These are phyloP conservation scores for Lathyrus aphaca DNA, from an alignment of 306 rosid genomes.

Conservation along the genomic window DNA sequence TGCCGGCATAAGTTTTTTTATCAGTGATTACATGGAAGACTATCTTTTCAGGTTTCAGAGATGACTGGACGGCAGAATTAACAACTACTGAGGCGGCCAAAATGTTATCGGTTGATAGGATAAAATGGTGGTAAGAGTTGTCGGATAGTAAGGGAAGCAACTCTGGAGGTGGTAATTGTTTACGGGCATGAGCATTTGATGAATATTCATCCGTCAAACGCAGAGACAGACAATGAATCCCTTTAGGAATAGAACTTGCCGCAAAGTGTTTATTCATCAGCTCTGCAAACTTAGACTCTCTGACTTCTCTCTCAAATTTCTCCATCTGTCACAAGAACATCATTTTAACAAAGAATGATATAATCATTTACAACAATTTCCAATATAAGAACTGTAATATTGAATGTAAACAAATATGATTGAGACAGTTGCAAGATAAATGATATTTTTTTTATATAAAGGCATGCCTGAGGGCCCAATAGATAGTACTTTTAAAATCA, in stretches of 20 bases:
- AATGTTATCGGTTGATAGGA: slow-evolving; percentile 90
- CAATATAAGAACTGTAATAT: slow-evolving; percentile 7
- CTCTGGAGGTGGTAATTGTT: slow-evolving; percentile 95
- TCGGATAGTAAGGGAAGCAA: slow-evolving; percentile 91
- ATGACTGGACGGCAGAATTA: slow-evolving; percentile 85
- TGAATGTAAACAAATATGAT: slow-evolving; percentile 23
- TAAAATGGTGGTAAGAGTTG: slow-evolving; percentile 88
- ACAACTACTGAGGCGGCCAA: slow-evolving; percentile 99
- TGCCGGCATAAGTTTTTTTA: slow-evolving; percentile 96
- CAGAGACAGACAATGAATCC: slow-evolving; percentile 93
- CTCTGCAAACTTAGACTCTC: slow-evolving; percentile 91
- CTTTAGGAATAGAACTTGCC: slow-evolving; percentile 94
- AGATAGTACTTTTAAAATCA: neutral
- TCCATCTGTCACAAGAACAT: slow-evolving; percentile 73
- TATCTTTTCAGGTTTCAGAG: slow-evolving; percentile 79
- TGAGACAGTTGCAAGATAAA: slow-evolving; percentile 15
- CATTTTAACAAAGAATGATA: slow-evolving; percentile 36
- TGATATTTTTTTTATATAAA: neutral
- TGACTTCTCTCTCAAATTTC: slow-evolving; percentile 86
- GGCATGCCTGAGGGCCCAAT: neutral
- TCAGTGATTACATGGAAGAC: slow-evolving; percentile 98
- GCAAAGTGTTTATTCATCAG: slow-evolving; percentile 96
- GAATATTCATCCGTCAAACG: slow-evolving; percentile 99
- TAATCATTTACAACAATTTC: slow-evolving; percentile 18
- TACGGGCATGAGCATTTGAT: slow-evolving; percentile 97